A percentile compares a stretch with the other conserved stretches of the same genome.
phyloP scores from a whole-genome alignment of 1,139 yeast genomes.

The Debaryomyces robertsiae region DNA sequence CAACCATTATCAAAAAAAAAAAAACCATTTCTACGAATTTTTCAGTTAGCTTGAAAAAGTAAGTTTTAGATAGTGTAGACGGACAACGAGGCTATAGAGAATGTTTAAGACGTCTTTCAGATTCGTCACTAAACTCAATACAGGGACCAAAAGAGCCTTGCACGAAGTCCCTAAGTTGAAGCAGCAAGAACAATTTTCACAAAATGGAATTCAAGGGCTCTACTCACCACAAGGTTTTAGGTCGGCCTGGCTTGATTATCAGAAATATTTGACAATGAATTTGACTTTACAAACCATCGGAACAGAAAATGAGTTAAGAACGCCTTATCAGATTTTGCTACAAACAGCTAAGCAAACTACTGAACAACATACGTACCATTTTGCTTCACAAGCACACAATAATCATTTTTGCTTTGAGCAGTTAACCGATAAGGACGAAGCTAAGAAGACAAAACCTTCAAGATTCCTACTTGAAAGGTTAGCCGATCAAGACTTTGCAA shows the following conservation, averaged over 20 bases:
- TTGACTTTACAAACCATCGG: slow-evolving; percentile 76
- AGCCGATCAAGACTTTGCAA: slow-evolving; percentile 38
- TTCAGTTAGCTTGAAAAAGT: slow-evolving; percentile 3
- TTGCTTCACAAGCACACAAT: slow-evolving; percentile 90
- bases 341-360: slow-evolving; percentile 72
- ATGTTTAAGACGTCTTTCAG: slow-evolving; percentile 10
- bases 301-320: slow-evolving; percentile 75
- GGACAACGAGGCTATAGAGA: background rate
- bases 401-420: slow-evolving; percentile 88
- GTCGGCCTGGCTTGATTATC: slow-evolving; percentile 82
- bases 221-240: slow-evolving; percentile 69
- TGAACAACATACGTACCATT: slow-evolving; percentile 74
- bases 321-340: slow-evolving; percentile 75
- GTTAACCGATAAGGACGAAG: slow-evolving; percentile 41
- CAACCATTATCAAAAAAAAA: slow-evolving; percentile 6
- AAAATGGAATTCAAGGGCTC: slow-evolving; percentile 70
- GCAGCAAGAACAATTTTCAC: slow-evolving; percentile 37
- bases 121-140: slow-evolving; percentile 2
- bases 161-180: slow-evolving; percentile 69
- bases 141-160: slow-evolving; percentile 34
- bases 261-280: slow-evolving; percentile 64
- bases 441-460: slow-evolving; percentile 47
- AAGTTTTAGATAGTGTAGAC: background rate
- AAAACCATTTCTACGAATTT: slow-evolving; percentile 11
- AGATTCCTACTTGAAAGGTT: slow-evolving; percentile 49